phyloP scores from a whole-genome alignment of 2,329 filamentous ascomycete genomes.

The Arthrobotrys pseudoclavata region DNA sequence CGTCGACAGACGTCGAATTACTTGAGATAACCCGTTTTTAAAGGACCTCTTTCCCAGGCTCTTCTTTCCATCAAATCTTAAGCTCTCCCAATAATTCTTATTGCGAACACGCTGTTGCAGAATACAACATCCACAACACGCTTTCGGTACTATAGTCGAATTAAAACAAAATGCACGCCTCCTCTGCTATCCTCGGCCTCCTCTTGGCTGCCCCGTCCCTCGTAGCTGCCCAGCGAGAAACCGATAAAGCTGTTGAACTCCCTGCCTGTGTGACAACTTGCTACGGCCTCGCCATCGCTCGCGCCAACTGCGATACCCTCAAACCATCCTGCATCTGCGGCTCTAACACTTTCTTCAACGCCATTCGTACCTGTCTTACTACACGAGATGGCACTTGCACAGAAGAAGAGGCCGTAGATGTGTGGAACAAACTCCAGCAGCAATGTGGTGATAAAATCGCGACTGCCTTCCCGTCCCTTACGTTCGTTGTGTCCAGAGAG shows the following conservation, averaged over 20 bases:
- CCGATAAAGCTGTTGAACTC: constrained; percentile 32
- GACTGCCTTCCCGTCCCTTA: constrained; percentile 34
- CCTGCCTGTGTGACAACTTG: constrained; percentile 53
- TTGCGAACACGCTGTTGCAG: neutral
- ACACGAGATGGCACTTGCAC: constrained; percentile 47
- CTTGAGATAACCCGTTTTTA: constrained; percentile 37
- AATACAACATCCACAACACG: constrained; percentile 33
- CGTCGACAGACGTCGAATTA: neutral
- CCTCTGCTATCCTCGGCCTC: constrained; percentile 14
- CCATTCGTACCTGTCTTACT: constrained; percentile 42
- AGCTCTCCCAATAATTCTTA: neutral
- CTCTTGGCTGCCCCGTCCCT: constrained; percentile 22
- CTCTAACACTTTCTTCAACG: constrained; percentile 50
- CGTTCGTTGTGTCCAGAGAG: constrained; percentile 25
- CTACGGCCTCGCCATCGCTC: constrained; percentile 45
- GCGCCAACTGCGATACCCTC: constrained; percentile 55
- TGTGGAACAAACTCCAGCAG: constrained; percentile 47
- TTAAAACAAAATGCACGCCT: constrained; percentile 33
- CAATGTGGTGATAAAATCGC: constrained; percentile 52
- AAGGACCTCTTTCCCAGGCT: constrained; percentile 24
- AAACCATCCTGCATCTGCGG: constrained; percentile 55
- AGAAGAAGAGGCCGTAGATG: constrained; percentile 34
- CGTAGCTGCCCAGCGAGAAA: constrained; percentile 25
- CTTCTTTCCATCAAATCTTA: neutral
- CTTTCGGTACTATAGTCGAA: no score